Percentiles rank a stretch among this genome's conserved stretches.
Evolutionary conservation across 108 stramenopile genomes (phyloP).

Genomic region (Conticribra weissflogii): DNA sequence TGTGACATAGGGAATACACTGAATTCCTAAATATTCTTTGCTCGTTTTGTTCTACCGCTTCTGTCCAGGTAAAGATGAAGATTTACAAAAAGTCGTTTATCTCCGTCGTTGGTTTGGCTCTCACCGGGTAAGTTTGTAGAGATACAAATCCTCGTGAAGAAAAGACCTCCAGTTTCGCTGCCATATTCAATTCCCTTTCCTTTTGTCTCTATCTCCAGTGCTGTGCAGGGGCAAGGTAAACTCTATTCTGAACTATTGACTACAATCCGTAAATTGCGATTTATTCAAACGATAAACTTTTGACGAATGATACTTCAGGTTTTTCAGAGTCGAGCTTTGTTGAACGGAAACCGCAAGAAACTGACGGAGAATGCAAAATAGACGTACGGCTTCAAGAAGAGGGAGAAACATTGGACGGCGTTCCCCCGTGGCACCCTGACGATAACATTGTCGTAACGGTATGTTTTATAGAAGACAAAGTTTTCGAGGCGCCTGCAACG

Average conservation of each 20-base stretch:
- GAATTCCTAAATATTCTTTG: too few relatives aligned
- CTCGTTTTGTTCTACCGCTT: too few relatives aligned
- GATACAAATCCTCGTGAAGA: not conserved
- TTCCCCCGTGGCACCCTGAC: not conserved
- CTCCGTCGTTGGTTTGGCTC: not conserved
- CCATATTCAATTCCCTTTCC: too few relatives aligned
- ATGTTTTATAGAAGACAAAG: not conserved
- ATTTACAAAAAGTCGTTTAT: too few relatives aligned
- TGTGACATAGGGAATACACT: too few relatives aligned
- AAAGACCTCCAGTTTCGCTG: too few relatives aligned
- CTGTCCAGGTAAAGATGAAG: too few relatives aligned
- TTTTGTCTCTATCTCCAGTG: not conserved
- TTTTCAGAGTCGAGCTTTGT: not conserved
- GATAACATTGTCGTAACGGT: not conserved
- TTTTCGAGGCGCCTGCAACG: not conserved
- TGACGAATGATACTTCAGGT: not conserved
- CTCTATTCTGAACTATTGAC: not conserved
- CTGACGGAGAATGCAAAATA: not conserved
- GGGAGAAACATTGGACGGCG: not conserved
- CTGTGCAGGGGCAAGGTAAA: not conserved
- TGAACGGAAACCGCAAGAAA: not conserved
- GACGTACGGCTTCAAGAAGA: not conserved
- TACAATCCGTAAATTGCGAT: too few relatives aligned
- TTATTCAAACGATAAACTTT: too few relatives aligned
- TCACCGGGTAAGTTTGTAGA: not conserved